A percentile compares a stretch with the other conserved stretches of the same genome.
Evolutionary conservation across 176 grass and related monocot genomes (phyloP).

Genomic region (Juncus effusus): DNA sequence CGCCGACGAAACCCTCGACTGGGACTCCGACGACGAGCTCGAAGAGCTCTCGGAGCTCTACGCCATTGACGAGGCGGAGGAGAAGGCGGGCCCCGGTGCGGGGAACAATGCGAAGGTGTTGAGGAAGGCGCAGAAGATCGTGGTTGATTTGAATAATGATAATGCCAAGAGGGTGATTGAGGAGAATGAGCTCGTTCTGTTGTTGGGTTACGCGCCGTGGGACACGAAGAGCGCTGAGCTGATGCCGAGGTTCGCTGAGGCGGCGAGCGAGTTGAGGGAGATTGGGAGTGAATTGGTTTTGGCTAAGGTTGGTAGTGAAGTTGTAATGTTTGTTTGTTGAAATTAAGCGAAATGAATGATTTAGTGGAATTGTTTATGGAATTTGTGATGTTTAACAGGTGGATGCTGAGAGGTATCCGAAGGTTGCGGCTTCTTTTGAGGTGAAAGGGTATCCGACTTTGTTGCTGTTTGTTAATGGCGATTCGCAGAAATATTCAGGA

Average conservation of each 20-base stretch:
- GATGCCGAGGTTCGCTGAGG: constrained; percentile 93
- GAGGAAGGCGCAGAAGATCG: constrained; percentile 71
- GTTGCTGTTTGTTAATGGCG: constrained; percentile 82
- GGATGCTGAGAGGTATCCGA: constrained; percentile 76
- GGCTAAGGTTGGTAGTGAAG: constrained; percentile 39
- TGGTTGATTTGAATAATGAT: constrained; percentile 79
- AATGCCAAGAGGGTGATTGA: constrained; percentile 56
- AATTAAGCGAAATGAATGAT: no score
- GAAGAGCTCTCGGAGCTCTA: constrained; percentile 69
- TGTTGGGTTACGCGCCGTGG: constrained; percentile 90
- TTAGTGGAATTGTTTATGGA: no score
- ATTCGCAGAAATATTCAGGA: constrained; percentile 49
- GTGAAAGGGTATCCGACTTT: constrained; percentile 88
- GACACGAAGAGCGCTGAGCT: constrained; percentile 79
- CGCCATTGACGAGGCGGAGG: constrained; percentile 73
- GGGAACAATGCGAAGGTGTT: constrained; percentile 40
- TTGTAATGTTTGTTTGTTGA: no score
- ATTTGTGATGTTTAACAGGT: background rate
- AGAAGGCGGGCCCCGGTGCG: background rate
- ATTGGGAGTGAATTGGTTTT: constrained; percentile 67
- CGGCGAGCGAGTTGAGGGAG: constrained; percentile 61
- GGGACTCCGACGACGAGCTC: constrained; percentile 54
- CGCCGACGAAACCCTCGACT: constrained; percentile 33
- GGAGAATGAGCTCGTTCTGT: constrained; percentile 57
- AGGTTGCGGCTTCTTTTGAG: constrained; percentile 56